Conservation (phyloP, 2,329 filamentous ascomycete genomes). For the Alternaria arborescens region DNA sequence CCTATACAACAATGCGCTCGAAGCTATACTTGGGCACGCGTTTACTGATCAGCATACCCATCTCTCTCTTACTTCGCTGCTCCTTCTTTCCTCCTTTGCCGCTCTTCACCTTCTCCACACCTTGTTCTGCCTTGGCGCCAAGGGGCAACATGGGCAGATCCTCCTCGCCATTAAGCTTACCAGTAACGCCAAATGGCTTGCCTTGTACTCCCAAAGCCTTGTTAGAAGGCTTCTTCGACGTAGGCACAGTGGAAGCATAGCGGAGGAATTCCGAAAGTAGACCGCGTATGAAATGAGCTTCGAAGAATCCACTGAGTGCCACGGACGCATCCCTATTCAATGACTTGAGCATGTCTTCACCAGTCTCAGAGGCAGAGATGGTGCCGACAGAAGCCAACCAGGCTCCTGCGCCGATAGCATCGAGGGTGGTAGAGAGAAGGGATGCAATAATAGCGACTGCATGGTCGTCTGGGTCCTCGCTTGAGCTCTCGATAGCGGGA, state of each 20-base stretch:
- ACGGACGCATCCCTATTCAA: slow-evolving; percentile 75
- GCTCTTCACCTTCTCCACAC: slow-evolving; percentile 62
- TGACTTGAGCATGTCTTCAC: slow-evolving; percentile 70
- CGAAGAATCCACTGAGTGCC: slow-evolving; percentile 75
- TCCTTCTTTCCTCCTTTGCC: slow-evolving; percentile 74
- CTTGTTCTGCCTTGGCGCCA: slow-evolving; percentile 69
- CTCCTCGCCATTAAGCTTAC: slow-evolving; percentile 45
- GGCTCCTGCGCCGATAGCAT: slow-evolving; percentile 76
- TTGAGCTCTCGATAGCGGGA: slow-evolving; percentile 38
- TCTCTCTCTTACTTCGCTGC: slow-evolving; percentile 74
- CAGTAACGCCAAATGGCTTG: slow-evolving; percentile 57
- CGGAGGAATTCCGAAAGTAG: slow-evolving; percentile 72
- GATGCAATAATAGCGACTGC: slow-evolving; percentile 76
- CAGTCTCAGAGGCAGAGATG: slow-evolving; percentile 62
- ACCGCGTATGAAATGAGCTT: slow-evolving; percentile 71
- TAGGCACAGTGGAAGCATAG: slow-evolving; percentile 54
- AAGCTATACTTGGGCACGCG: slow-evolving; percentile 84
- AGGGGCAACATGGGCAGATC: slow-evolving; percentile 69
- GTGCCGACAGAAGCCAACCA: slow-evolving; percentile 66
- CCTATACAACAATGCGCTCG: slow-evolving; percentile 67
- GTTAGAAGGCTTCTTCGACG: slow-evolving; percentile 43
- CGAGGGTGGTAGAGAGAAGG: slow-evolving; percentile 75
- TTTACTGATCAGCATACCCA: slow-evolving; percentile 79
- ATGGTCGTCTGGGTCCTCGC: slow-evolving; percentile 68
- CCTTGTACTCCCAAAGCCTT: slow-evolving; percentile 53